Base-by-base conservation (phyloP, 208 protist species). In the Leptomonas pyrrhocoris region DNA sequence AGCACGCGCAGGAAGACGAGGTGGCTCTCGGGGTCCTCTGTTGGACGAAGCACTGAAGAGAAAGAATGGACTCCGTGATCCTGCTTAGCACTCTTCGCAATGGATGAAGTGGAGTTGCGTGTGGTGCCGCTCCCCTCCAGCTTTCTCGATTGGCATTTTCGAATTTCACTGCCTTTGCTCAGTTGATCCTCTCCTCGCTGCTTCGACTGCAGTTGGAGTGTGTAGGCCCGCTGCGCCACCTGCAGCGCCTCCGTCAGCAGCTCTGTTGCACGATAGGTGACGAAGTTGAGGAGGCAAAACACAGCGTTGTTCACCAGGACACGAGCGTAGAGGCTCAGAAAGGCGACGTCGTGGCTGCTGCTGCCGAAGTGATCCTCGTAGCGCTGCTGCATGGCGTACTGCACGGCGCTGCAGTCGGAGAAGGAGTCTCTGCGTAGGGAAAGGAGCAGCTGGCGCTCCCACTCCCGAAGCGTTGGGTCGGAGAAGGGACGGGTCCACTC, bases 241-340 rank as follows among this genome's bases (percentile, higher is more conserved):
- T 61, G 57, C 34, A 90, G 58, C 43, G 84, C 84, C 75, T 89
- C 60, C 34, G 56, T 61, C 36, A 92, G 58, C 21, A 87, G 67
- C 60, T 76, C 60, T 62, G 79, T 67, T 40, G 84, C 80, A 21
- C 76, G 68, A 43, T 73, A 61, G 5, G 76, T 53, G 51, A 88
- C 83, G 48, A 80, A 82, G 68, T 85, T 85, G 28, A 88, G 67
- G 34, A 92, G 77, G 61, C 86, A 89, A 50, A 92, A 89, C n/a
- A 80, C 77, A 15, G 84, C 89, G 57, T 88, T 89, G 79, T 92
- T 92, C 28, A 80, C 71, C 12, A 90, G 66, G 28, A 80, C 75
- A 27, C 85, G 86, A 42, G 77, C 79, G 76, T 92, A 83, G 13
- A 94, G 71, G n/a, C 56, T 59, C 16, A 89, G 72, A 28, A 86